Conservation (phyloP, 352 stramenopile species). For the Globisporangium uncinulatum region DNA sequence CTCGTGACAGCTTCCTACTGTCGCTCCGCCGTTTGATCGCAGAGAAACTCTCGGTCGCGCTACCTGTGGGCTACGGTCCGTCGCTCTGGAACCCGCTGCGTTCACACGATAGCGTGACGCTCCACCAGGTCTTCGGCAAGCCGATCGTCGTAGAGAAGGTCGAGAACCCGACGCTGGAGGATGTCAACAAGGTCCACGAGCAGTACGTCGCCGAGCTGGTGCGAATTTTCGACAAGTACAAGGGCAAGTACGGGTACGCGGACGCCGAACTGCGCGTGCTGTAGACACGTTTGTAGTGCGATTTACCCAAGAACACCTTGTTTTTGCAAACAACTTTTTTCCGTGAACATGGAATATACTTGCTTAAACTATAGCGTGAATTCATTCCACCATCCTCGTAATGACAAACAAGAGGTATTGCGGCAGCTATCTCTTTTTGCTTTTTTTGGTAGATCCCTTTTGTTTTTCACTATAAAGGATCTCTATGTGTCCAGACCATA, state of each 20-base stretch:
- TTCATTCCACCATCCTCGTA: too few species aligned
- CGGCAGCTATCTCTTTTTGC: too few species aligned
- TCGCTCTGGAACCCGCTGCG: slow-evolving; percentile 54
- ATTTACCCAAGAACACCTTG: too few species aligned
- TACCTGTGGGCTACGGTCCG: slow-evolving; percentile 52
- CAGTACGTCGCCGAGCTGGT: slow-evolving; percentile 64
- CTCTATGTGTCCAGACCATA: too few species aligned
- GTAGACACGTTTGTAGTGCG: too few species aligned
- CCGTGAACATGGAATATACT: too few species aligned
- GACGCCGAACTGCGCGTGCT: slow-evolving; percentile 48
- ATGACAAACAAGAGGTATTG: too few species aligned
- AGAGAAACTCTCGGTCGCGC: slow-evolving; percentile 56
- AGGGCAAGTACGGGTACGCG: slow-evolving; percentile 61
- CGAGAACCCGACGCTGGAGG: slow-evolving; percentile 44
- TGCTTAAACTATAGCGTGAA: too few species aligned
- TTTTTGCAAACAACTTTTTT: too few species aligned
- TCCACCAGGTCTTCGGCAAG: slow-evolving; percentile 75
- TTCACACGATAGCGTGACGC: slow-evolving; percentile 43
- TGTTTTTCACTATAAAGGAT: too few species aligned
- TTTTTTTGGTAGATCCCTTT: too few species aligned
- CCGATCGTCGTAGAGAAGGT: slow-evolving; percentile 62
- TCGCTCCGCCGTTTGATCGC: slow-evolving; percentile 65
- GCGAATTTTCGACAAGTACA: slow-evolving; percentile 83
- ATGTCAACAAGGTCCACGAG: slow-evolving; percentile 63
- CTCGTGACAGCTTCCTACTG: slow-evolving; percentile 36